Conservation (phyloP, 2,329 filamentous ascomycete species). For the Dactylellina parvicollis region DNA sequence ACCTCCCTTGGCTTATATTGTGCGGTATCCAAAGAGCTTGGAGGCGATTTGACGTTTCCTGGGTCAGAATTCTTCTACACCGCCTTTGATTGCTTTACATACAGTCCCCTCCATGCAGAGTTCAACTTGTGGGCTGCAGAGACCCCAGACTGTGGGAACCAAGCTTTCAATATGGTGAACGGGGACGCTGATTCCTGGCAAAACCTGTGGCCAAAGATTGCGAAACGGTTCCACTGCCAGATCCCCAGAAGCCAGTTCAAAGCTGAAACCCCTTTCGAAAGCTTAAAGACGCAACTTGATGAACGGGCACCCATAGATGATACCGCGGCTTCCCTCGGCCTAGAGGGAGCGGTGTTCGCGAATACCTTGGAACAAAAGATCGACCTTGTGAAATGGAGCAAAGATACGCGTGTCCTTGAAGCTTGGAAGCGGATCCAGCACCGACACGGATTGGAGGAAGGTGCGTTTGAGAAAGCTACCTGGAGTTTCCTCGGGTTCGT, state of each 20-base stretch:
- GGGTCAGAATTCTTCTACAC: conserved; percentile 61
- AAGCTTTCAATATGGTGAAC: conserved; percentile 64
- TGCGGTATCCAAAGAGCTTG: conserved; percentile 60
- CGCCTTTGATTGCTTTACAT: conserved; percentile 60
- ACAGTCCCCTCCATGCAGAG: conserved; percentile 60
- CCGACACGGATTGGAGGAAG: conserved; percentile 60
- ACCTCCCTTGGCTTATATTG: conserved; percentile 63
- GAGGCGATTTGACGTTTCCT: conserved; percentile 60
- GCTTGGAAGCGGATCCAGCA: conserved; percentile 61
- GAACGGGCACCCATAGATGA: conserved; percentile 59
- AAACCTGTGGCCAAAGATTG: conserved; percentile 63
- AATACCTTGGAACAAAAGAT: conserved; percentile 61
- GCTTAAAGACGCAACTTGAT: conserved; percentile 53
- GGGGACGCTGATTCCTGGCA: conserved; percentile 63
- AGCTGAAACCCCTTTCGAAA: conserved; percentile 2
- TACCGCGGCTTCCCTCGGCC: conserved; percentile 58
- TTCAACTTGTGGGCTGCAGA: conserved; percentile 61
- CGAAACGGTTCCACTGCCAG: conserved; percentile 60
- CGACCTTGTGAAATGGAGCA: conserved; percentile 62
- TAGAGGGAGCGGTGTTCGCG: conserved; percentile 57
- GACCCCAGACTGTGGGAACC: conserved; percentile 60
- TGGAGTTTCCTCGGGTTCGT: conserved; percentile 64
- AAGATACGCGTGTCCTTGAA: conserved; percentile 61
- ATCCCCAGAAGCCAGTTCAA: conserved; percentile 58
- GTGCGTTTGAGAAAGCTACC: conserved; percentile 63